Evolutionary conservation across 176 grass and related monocot genomes (phyloP).

Genomic region (Carex myosuroides): DNA sequence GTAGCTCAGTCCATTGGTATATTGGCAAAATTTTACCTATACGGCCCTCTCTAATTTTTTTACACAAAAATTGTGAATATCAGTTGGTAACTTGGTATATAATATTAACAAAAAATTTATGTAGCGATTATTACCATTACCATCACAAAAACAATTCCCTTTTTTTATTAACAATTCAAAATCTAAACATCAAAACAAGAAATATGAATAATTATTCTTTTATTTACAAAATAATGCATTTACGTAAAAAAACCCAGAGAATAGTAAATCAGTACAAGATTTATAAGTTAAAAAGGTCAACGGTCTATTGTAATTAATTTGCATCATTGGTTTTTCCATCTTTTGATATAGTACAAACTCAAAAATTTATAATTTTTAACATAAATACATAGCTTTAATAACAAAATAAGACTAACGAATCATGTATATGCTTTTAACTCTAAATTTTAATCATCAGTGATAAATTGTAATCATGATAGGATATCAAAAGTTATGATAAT

Average conservation of each 20-base stretch:
- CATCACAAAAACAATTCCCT: background rate
- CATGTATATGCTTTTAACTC: background rate
- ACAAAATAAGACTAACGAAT: background rate
- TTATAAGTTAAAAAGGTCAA: background rate
- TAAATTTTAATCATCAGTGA: background rate
- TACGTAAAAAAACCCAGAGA: background rate
- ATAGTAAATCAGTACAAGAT: background rate
- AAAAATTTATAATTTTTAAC: background rate
- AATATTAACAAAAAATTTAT: no score
- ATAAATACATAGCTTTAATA: background rate
- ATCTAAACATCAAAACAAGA: background rate
- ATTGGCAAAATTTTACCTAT: no score
- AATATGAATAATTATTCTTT: background rate
- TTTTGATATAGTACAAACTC: background rate
- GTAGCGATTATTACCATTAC: background rate
- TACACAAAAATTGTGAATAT: no score
- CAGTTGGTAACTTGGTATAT: no score
- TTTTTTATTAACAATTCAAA: background rate
- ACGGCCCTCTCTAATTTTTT: no score
- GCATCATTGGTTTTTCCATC: background rate
- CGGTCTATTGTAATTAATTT: background rate
- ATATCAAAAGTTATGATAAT: no score
- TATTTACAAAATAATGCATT: no score
- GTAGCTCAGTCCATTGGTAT: no score
- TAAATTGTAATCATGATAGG: no score